Base-by-base conservation (phyloP, 2,329 filamentous ascomycete genomes). In the Arthrobotrys sphaeroides region DNA sequence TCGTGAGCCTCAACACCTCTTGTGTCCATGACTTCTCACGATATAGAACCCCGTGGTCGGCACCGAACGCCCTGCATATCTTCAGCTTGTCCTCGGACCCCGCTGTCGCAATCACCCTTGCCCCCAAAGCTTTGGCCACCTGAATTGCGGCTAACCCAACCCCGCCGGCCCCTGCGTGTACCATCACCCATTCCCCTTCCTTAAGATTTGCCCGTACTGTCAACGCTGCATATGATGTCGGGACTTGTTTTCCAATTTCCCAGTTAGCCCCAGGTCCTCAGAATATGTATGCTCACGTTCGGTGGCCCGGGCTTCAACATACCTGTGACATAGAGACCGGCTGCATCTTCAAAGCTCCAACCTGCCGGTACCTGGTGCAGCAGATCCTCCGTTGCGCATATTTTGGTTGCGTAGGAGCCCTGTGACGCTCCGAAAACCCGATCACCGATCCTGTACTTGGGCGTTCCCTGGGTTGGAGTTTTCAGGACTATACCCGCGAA, bases 131-230 rank as follows among this genome's bases (percentile, higher is more conserved):
- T 83, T 97, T 97, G 26, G 94, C 94, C 75, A 98, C 89, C 82
- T 97, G 94, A 22, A 98, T 93, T 3, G 94, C 94, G 0, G 94
- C 92, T 1, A 97, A 84, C 0, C 94, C 94, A 9, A 97, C 94
- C 13, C 94, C 94, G 1, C 94, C 94, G 0, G 94, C 94, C 0
- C 93, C 94, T 0, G 94, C 94, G 81, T 98, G 94, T 12, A 98
- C 89, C 6, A 98, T 88, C 0, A 97, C 94, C 83, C 88, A 91
- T 80, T 98, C 94, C 0, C 93, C 93, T 40, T 87, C 83, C 83
- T 93, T 90, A 43, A 97, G 86, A 2, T 88, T 87, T 0, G 93
- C 94, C 55, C 94, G 86, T 16, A 89, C 87, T 2, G 96, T 92
- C 20, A 98, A 84, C 0, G 89, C 93, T 1, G 90, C 92, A 81